Conservation (phyloP, 2,329 filamentous ascomycete genomes). For the Arthrobotrys pseudoclavata region DNA sequence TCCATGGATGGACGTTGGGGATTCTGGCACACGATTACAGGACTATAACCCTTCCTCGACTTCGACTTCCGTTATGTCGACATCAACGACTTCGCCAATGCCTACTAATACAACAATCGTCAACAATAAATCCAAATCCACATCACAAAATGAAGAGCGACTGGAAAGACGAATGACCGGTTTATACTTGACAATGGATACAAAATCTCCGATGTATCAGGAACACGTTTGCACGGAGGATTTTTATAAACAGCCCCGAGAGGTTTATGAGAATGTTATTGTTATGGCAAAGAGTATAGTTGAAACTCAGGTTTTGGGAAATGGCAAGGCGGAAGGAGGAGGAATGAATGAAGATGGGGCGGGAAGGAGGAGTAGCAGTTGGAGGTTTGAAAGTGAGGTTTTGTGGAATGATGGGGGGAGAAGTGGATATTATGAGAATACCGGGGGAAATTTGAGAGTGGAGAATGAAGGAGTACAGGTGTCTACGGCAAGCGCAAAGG, state of each 20-base stretch:
- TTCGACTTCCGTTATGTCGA: not conserved
- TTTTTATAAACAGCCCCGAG: conserved; percentile 39
- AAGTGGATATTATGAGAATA: conserved; percentile 2
- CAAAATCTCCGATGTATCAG: conserved; percentile 19
- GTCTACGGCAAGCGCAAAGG: not conserved
- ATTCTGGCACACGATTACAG: not conserved
- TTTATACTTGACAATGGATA: not conserved
- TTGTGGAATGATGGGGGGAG: conserved; percentile 29
- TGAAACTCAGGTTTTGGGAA: conserved; percentile 2
- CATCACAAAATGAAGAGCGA: conserved; percentile 5
- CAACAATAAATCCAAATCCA: not conserved
- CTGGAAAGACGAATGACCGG: not conserved
- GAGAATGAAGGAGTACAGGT: not conserved
- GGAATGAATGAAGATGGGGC: not conserved
- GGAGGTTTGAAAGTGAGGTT: conserved; percentile 46
- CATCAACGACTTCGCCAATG: not conserved
- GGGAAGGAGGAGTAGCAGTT: not conserved
- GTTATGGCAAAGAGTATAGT: not conserved
- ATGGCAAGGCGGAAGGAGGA: not conserved
- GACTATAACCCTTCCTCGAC: not conserved
- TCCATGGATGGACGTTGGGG: not conserved
- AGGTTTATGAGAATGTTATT: conserved; percentile 33
- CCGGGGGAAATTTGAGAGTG: not conserved
- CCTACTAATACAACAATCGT: not conserved
- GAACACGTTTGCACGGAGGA: conserved; percentile 49